Evolutionary conservation across 2,329 filamentous ascomycete species (phyloP), one percentile per base, ranked within the genome.

Genomic region (Dothiorella sarmentorum): DNA sequence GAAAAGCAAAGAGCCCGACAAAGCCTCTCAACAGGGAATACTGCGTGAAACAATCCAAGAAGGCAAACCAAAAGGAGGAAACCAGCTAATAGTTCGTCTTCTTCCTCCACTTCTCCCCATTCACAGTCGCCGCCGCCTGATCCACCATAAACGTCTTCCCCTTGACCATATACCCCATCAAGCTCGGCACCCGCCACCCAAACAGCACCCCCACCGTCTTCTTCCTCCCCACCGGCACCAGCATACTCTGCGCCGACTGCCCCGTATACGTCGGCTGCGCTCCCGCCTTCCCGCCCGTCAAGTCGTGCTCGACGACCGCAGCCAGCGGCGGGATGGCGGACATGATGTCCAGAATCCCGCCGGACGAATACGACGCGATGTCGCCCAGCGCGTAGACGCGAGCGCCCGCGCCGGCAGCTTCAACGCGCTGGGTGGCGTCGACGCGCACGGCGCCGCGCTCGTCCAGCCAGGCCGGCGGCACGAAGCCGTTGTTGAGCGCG

Each of bases 331-430:
- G 38, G 5, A 72, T 61, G 7, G 65, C 65, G 35, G 62, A 63
- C 58, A 69, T 68, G 13, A 71, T 66, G 43, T 71, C 70, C 15
- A 64, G 47, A 18, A 69, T 58, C 58, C 62, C 63, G 33, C 69
- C 70, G 11, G 59, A 62, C 24, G 59, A 63, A 43, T 68, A 69
- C 7, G 61, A 56, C 5, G 70, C 70, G 20, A 70, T 68, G 61
- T 74, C 70, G 18, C 71, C 72, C 18, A 73, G 55, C 37, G 66
- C 67, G 61, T 72, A 74, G 45, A 72, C 65, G 15, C 68, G 57
- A 2, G 20, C 20, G 4, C 37, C 65, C 13, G 33, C 2, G 3
- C 31, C 49, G 6, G 49, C 49, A 29, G 68, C 61, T 68, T 62
- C 20, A 56, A 64, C 38, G 15, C 49, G 38, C 13, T 27, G 49